Evolutionary conservation across 106 monocot genomes (phyloP), one percentile per base, ranked within the genome.

Genomic region (Dactylorhiza incarnata): DNA sequence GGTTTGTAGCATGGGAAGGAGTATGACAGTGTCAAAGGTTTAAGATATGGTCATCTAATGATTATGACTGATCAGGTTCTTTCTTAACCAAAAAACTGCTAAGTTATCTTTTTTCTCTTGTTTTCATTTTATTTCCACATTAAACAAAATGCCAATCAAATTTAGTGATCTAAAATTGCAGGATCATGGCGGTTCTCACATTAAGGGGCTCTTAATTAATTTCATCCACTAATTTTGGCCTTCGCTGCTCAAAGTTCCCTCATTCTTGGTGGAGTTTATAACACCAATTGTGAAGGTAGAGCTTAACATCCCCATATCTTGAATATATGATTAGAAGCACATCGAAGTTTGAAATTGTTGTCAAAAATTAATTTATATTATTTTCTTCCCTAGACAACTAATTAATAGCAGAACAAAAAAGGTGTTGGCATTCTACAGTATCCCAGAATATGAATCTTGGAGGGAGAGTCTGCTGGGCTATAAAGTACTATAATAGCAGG

Each of bases 161-260:
- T 29, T 73, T 23, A 1, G 43, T 49, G 54, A 4, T 10, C 37
- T 37, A 37, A 37, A 43, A 3, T 9, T 73, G 66, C 84, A 96
- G 96, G 99, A 99, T 80, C 94, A 99, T 87, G 99, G 94, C 88
- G 99, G 99, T 9, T 97, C 97, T 6, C 99, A 99, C 70, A 99
- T 99, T 11, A 99, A 99, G 73, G 99, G 99, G 2, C 81, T 94
- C 49, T 80, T 99, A 15, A 94, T 99, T 45, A 99, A 99, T 78
- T 99, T 99, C 73, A 90, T 99, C 51, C 99, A 99, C 76, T 82
- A 82, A 37, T 99, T 99, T 77, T 99, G 99, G 99, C 99, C 99
- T 14, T 94, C 99, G 7, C 77, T 99, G 68, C 88, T 99, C 45
- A 94, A 85, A 81, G 73, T 99, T 3, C 89, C 87, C 2, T 83